phyloP scores from a whole-genome alignment of 495 filamentous ascomycete genomes.

The Talaromyces borbonicus region DNA sequence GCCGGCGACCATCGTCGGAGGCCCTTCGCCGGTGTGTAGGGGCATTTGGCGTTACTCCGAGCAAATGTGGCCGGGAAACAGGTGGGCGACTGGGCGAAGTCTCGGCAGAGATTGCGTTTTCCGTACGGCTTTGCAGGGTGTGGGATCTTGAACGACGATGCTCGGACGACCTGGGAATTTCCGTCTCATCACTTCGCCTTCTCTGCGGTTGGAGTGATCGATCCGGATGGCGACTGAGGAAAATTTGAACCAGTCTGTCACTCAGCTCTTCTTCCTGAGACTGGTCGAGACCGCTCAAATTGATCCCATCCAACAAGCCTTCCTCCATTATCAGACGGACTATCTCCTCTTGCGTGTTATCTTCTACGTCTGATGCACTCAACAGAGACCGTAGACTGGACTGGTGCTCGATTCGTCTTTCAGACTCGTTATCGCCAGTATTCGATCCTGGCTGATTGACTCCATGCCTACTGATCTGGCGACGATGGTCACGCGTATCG shows the following conservation, averaged over 20 bases:
- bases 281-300: constrained; percentile 69
- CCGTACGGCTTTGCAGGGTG: constrained; percentile 17
- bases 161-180: constrained; percentile 12
- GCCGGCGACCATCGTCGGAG: constrained; percentile 37
- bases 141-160: constrained; percentile 27
- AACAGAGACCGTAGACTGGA: constrained; percentile 75
- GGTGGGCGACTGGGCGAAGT: constrained; percentile 36
- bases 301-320: constrained; percentile 74
- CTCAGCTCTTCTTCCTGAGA: constrained; percentile 76
- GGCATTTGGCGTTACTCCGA: constrained; percentile 34
- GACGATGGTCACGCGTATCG: constrained; percentile 20
- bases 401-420: constrained; percentile 65
- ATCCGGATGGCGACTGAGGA: constrained; percentile 54
- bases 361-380: constrained; percentile 62
- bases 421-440: constrained; percentile 14
- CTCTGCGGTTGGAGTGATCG: constrained; percentile 24
- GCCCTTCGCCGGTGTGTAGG: constrained; percentile 36
- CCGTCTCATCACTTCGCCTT: constrained; percentile 16
- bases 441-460: no score
- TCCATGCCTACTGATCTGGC: no score
- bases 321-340: constrained; percentile 81
- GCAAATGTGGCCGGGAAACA: constrained; percentile 44
- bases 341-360: constrained; percentile 75
- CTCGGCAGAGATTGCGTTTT: constrained; percentile 10
- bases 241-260: constrained; percentile 80